Percentiles rank a stretch among this genome's conserved stretches.
phyloP scores from a whole-genome alignment of 352 stramenopile genomes.

The Pythium sukuiense region DNA sequence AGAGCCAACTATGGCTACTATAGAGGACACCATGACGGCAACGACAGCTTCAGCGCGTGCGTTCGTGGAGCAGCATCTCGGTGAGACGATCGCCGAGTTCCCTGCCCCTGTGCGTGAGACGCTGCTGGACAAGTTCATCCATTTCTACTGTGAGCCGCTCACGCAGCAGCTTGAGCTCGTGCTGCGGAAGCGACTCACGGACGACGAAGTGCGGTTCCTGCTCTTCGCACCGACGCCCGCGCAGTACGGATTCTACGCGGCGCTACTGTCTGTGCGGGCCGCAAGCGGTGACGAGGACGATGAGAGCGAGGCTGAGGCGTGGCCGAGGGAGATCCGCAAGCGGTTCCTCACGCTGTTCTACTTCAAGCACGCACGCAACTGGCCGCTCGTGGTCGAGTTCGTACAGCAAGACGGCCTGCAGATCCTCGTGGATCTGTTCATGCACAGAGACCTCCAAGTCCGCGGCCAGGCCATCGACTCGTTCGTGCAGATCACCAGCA shows the following conservation, averaged over 20 bases:
- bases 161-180: conserved; percentile 38
- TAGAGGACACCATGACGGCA: neutral
- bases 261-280: conserved; percentile 25
- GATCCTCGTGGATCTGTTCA: conserved; percentile 33
- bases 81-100: conserved; percentile 26
- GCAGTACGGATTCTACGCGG: conserved; percentile 34
- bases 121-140: conserved; percentile 30
- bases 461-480: conserved; percentile 41
- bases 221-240: conserved; percentile 29
- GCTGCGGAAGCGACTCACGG: conserved; percentile 38
- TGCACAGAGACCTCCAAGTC: conserved; percentile 37
- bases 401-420: conserved; percentile 31
- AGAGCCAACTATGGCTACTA: neutral
- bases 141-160: conserved; percentile 28
- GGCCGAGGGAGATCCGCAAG: conserved; percentile 26
- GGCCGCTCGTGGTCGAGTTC: conserved; percentile 39
- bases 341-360: conserved; percentile 46
- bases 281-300: neutral
- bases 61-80: conserved; percentile 26
- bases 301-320: conserved; percentile 2
- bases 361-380: conserved; percentile 40
- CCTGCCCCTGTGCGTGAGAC: conserved; percentile 23
- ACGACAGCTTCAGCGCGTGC: neutral
- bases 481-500: conserved; percentile 48
- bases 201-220: conserved; percentile 39